Evolutionary conservation across 2,329 filamentous ascomycete genomes (phyloP).

Genomic region (Dactylellina drechsleri): DNA sequence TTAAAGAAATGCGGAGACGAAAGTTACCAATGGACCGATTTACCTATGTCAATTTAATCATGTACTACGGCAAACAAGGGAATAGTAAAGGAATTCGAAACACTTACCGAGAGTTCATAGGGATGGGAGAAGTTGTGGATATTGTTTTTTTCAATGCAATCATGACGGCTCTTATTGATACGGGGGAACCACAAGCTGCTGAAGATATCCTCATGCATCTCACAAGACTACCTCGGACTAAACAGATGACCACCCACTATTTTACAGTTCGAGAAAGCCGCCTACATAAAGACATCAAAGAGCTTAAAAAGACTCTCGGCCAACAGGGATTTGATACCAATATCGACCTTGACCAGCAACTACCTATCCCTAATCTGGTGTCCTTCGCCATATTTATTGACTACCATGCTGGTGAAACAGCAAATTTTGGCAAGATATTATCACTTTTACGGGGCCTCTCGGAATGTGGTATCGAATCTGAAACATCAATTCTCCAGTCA

Average conservation of each 20-base stretch:
- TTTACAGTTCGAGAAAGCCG: not conserved
- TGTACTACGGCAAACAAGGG: constrained; percentile 79
- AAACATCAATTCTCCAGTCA: constrained; percentile 80
- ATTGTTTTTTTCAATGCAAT: constrained; percentile 87
- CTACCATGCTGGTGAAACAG: constrained; percentile 73
- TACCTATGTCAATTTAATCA: constrained; percentile 82
- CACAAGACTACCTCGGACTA: constrained; percentile 66
- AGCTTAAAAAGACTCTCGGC: constrained; percentile 57
- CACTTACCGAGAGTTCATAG: constrained; percentile 84
- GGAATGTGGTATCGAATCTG: constrained; percentile 72
- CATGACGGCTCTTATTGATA: constrained; percentile 78
- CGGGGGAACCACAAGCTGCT: constrained; percentile 79
- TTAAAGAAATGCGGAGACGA: constrained; percentile 80
- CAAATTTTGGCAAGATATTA: constrained; percentile 76
- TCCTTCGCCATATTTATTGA: constrained; percentile 74
- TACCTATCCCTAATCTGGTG: constrained; percentile 43
- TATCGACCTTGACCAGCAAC: constrained; percentile 36
- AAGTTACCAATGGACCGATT: constrained; percentile 77
- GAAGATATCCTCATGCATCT: constrained; percentile 85
- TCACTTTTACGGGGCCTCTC: constrained; percentile 84
- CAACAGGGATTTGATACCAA: constrained; percentile 50
- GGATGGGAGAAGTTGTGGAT: constrained; percentile 86
- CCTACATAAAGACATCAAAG: constrained; percentile 48
- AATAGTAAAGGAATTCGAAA: constrained; percentile 79
- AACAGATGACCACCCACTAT: not conserved